Percentiles rank a stretch among this genome's conserved stretches.
phyloP scores from a whole-genome alignment of 148 eudicot genomes.

The Gaultheria prostrata region DNA sequence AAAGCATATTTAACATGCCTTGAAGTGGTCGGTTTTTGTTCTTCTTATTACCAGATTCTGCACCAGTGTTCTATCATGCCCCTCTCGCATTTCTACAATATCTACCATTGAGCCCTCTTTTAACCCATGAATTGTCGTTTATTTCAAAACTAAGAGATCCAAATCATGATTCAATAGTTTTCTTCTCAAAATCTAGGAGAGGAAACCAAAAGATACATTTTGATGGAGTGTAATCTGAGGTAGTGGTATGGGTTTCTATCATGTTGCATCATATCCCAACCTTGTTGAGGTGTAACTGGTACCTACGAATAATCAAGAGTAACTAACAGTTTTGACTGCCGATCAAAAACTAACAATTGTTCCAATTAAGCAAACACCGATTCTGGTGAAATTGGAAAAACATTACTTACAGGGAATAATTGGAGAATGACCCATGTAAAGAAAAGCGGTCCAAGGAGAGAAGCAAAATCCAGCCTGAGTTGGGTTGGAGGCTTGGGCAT shows the following conservation, averaged over 20 bases:
- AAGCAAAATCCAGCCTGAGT: slow-evolving; percentile 60
- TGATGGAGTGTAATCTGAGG: neutral
- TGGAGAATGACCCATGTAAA: slow-evolving; percentile 78
- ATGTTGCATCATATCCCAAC: neutral
- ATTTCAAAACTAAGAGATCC: neutral
- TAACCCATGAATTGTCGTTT: neutral
- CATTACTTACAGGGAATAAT: slow-evolving; percentile 75
- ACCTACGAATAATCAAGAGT: neutral
- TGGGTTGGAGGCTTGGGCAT: slow-evolving; percentile 83
- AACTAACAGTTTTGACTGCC: neutral
- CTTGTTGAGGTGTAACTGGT: neutral
- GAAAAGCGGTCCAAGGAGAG: slow-evolving; percentile 77
- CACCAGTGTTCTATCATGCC: neutral
- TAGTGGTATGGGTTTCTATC: neutral
- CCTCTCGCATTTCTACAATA: neutral
- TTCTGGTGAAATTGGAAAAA: neutral
- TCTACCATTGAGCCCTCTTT: neutral
- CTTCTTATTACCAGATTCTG: too few species aligned
- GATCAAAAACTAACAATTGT: neutral
- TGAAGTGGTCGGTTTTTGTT: too few species aligned
- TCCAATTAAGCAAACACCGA: neutral
- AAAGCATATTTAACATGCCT: too few species aligned
- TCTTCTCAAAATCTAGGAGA: neutral
- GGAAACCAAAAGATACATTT: neutral
- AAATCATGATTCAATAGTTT: neutral